Conservation (phyloP, 768 basidiomycete genomes). For the Saitozyma sp. region DNA sequence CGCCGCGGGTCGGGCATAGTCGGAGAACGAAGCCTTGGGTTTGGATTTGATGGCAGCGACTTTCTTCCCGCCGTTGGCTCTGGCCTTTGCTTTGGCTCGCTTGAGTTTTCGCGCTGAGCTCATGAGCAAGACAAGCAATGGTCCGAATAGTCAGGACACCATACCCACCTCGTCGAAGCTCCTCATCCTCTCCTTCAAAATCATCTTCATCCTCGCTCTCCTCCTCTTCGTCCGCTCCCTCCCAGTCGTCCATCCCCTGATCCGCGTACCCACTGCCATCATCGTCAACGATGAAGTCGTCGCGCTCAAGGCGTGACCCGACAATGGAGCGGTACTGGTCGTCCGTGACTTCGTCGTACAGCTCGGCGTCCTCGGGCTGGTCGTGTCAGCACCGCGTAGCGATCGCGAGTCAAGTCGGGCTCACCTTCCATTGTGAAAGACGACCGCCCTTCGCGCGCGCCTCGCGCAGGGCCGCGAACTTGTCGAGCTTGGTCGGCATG, state of each 20-base stretch:
- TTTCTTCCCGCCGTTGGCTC: conserved; percentile 49
- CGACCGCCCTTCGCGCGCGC: conserved; percentile 51
- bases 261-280: conserved; percentile 88
- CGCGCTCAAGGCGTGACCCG: conserved; percentile 71
- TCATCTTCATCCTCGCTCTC: conserved; percentile 63
- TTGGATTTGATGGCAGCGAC: conserved; percentile 57
- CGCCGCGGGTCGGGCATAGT: conserved; percentile 53
- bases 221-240: conserved; percentile 47
- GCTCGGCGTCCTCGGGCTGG: conserved; percentile 57
- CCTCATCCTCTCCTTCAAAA: conserved; percentile 53
- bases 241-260: conserved; percentile 96
- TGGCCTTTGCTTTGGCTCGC: conserved; percentile 28
- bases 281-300: conserved; percentile 96
- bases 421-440: conserved; percentile 52
- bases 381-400: conserved; percentile 1
- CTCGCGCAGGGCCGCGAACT: conserved; percentile 52
- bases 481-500: conserved; percentile 21
- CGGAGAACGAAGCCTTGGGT: conserved; percentile 51
- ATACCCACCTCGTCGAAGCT: conserved; percentile 37
- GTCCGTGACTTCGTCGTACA: conserved; percentile 89
- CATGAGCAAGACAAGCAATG: conserved; percentile 7
- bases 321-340: conserved; percentile 87
- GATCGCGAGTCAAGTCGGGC: conserved; percentile 7
- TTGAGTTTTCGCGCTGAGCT: conserved; percentile 37
- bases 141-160: background rate